Conservation (phyloP, 1,139 yeast genomes). For the Yamadazyma pseudoaaseri region DNA sequence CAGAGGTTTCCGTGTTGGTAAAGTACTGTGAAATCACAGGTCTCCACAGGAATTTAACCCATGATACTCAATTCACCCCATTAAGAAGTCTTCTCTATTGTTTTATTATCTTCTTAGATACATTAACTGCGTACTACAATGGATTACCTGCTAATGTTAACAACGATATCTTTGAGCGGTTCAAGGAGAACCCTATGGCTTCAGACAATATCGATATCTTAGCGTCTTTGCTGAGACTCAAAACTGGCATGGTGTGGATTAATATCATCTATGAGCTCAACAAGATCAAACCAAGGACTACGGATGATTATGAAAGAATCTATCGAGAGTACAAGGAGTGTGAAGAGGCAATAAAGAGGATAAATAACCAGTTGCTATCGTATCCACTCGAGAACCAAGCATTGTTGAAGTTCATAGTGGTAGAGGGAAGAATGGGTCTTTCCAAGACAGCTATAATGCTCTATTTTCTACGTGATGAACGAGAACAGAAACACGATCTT, state of each 20-base stretch:
- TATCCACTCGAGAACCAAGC: not conserved
- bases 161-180: conserved; percentile 2
- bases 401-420: conserved; percentile 1
- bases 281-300: conserved; percentile 1
- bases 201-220: not conserved
- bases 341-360: not conserved
- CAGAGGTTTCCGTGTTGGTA: conserved; percentile 3
- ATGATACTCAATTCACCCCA: conserved; percentile 2
- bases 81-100: conserved; percentile 2
- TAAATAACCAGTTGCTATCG: not conserved
- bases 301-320: not conserved
- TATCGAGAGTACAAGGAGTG: not conserved
- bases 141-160: conserved; percentile 2
- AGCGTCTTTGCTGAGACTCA: conserved; percentile 1
- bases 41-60: conserved; percentile 1
- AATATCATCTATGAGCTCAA: conserved; percentile 3
- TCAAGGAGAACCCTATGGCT: not conserved
- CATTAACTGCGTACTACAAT: conserved; percentile 2
- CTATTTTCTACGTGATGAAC: not conserved
- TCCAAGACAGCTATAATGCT: conserved; percentile 1
- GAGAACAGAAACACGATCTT: not conserved
- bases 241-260: conserved; percentile 3
- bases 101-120: conserved; percentile 2
- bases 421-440: conserved; percentile 3
- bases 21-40: conserved; percentile 3